Conservation (phyloP, 1,284 basidiomycete species). For the Ganoderma resinaceum region DNA sequence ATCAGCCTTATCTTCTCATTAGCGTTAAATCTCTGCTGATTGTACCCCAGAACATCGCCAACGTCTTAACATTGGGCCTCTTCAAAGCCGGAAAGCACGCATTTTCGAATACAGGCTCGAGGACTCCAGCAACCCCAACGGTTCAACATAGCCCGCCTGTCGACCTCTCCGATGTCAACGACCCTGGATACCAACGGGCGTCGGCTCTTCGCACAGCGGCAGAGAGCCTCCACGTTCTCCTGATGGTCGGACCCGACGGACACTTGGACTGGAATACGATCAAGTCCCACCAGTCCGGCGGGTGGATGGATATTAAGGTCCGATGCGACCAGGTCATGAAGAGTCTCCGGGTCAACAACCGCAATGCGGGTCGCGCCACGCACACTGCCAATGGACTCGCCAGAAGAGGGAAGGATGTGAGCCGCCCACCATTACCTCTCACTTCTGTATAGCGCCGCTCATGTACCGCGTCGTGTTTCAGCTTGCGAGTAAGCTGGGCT, state of each 20-base stretch:
- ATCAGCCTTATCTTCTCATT: neutral
- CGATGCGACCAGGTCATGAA: slow-evolving; percentile 13
- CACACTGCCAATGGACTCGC: neutral
- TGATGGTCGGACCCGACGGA: neutral
- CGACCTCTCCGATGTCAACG: neutral
- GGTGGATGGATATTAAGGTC: slow-evolving; percentile 8
- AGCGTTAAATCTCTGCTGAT: neutral
- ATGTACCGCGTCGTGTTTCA: neutral
- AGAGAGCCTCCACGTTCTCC: slow-evolving; percentile 12
- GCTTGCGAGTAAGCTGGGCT: neutral
- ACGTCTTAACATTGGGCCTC: neutral
- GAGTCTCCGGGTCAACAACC: slow-evolving; percentile 7
- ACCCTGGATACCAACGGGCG: slow-evolving; percentile 13
- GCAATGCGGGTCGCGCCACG: slow-evolving; percentile 5
- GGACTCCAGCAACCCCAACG: neutral
- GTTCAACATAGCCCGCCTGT: neutral
- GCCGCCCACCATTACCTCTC: neutral
- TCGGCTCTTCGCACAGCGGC: slow-evolving; percentile 9
- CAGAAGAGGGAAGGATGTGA: slow-evolving; percentile 10
- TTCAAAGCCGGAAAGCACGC: neutral
- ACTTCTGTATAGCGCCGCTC: neutral
- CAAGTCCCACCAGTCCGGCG: slow-evolving; percentile 8
- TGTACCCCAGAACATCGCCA: neutral
- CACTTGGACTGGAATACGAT: slow-evolving; percentile 15
- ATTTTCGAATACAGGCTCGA: neutral